Evolutionary conservation across 1,284 basidiomycete genomes (phyloP), one percentile per base, ranked within the genome.

Genomic region (Puccinia hordei): DNA sequence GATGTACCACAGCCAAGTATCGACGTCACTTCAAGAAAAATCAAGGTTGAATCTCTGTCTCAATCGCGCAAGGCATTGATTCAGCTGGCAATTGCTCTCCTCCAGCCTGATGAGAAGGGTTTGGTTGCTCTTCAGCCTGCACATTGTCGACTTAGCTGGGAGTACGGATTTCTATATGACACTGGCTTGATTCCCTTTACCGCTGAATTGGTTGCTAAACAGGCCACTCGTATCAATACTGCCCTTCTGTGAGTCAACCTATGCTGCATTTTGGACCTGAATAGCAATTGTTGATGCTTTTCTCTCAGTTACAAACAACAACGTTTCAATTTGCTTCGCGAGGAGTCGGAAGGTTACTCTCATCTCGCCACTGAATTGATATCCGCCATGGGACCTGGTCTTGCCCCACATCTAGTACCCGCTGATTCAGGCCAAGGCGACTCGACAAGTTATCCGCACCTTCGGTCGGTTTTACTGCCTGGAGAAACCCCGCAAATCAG

Each of bases 271-370:
- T 78, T 41, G 2, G 19, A 55, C 53, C 53, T 10, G 24, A 65
- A 65, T 69, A 24, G 41, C 53, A 27, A 10, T n/a, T 13, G 17
- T 22, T 59, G 22, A 69, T 13, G n/a, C 27, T 9, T 35, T 57
- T 41, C 83, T 15, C 81, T 84, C 33, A 87, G 86, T 86, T 99
- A 96, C 89, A 98, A 96, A 86, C 97, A 99, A 86, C 95, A 95
- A 87, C 98, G 98, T 86, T 98, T 95, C 88, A 99, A 99, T 84
- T 89, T 99, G 44, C 89, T 98, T 12, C 92, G 97, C 57, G 97
- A 99, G 87, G 94, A 97, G 83, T 95, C 94, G 0, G 95, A 99
- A 87, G 97, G 97, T 5, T 99, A 95, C 87, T 93, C 93, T 84
- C 95, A 95, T 84, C 90, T 99, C 49, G 90, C 92, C 46, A 90